phyloP scores from a whole-genome alignment of 441 rosid genomes.

The Pelargonium citronellum region DNA sequence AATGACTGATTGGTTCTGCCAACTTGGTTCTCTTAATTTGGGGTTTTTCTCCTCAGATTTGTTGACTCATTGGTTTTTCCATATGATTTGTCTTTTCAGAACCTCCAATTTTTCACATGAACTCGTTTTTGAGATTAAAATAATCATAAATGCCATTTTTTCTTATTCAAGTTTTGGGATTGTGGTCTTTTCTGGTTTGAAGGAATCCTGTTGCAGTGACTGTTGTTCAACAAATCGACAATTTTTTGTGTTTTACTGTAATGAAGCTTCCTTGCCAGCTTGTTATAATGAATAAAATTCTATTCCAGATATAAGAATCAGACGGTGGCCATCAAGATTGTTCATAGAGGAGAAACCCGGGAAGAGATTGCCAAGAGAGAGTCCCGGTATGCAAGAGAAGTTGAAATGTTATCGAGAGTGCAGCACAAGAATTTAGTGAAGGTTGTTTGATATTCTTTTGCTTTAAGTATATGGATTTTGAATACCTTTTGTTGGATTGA shows the following conservation, averaged over 20 bases:
- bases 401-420: slow-evolving; percentile 83
- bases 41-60: slow-evolving; percentile 2
- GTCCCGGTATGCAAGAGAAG: slow-evolving; percentile 75
- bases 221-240: no score
- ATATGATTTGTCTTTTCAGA: background rate
- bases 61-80: background rate
- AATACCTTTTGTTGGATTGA: background rate
- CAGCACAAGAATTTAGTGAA: slow-evolving; percentile 87
- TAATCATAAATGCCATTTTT: background rate
- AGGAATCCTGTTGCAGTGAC: no score
- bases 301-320: slow-evolving; percentile 60
- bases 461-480: background rate
- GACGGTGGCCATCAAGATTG: slow-evolving; percentile 78
- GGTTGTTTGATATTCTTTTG: slow-evolving; percentile 36
- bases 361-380: slow-evolving; percentile 80
- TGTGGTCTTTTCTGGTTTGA: no score
- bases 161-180: background rate
- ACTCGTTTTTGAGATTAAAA: background rate
- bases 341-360: slow-evolving; percentile 67
- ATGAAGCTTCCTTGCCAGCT: no score
- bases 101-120: background rate
- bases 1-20: background rate
- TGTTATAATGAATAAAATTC: no score
- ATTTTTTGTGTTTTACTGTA: no score
- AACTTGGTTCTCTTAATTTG: background rate